Conservation (phyloP, 371 early-diverging fungal species). For the Mortierella sp. region DNA sequence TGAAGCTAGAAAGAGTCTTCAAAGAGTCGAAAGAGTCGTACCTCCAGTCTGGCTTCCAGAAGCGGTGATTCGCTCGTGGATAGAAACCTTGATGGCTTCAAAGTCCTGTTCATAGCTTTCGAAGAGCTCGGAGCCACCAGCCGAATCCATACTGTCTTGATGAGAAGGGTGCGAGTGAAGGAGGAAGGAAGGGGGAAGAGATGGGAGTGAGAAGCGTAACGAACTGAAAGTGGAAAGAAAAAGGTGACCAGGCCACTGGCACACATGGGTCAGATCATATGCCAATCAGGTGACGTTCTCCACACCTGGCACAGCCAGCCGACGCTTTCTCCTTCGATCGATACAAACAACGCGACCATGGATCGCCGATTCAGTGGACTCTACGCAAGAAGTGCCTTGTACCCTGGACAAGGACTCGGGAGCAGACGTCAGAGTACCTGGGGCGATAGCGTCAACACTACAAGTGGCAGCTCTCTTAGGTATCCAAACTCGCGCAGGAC, state of each 20-base stretch:
- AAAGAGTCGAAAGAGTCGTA: conserved; percentile 16
- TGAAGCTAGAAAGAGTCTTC: neutral
- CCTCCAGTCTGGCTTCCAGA: conserved; percentile 71
- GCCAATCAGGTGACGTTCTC: neutral
- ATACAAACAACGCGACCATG: conserved; percentile 1
- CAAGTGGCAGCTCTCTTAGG: neutral
- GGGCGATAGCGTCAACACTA: neutral
- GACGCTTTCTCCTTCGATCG: too few relatives aligned
- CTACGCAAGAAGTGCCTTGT: neutral
- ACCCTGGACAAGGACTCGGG: neutral
- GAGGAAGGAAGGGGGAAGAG: neutral
- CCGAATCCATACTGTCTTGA: conserved; percentile 36
- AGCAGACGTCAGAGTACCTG: neutral
- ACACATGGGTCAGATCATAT: neutral
- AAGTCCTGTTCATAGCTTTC: conserved; percentile 90
- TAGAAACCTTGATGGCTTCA: conserved; percentile 67
- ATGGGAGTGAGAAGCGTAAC: neutral
- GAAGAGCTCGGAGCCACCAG: conserved; percentile 79
- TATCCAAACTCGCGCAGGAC: conserved; percentile 8
- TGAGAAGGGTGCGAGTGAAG: neutral
- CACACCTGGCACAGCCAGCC: too few relatives aligned
- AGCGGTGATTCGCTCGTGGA: conserved; percentile 69
- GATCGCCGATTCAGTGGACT: neutral
- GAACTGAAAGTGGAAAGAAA: neutral
- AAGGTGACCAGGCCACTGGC: neutral